Conservation (phyloP, 352 stramenopile species). For the Phytopythium oedochilum region DNA sequence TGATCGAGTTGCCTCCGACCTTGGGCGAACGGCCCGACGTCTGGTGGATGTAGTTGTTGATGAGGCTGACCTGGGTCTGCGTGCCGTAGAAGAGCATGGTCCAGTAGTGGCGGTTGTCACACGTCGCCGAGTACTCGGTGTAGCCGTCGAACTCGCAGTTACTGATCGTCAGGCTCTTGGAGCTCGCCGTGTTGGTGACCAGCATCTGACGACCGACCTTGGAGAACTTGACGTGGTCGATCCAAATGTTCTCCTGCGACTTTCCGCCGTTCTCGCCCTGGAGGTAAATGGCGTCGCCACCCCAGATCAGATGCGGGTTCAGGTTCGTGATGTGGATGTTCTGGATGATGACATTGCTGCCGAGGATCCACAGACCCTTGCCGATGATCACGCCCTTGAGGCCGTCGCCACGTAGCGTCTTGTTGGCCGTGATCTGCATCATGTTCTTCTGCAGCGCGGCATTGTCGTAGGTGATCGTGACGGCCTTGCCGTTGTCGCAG, state of each 20-base stretch:
- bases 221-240: conserved; percentile 33
- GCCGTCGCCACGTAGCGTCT: conserved; percentile 11
- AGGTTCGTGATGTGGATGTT: conserved; percentile 36
- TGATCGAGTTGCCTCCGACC: conserved; percentile 16
- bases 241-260: conserved; percentile 22
- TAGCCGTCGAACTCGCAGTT: conserved; percentile 45
- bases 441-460: conserved; percentile 7
- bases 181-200: conserved; percentile 22
- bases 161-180: conserved; percentile 37
- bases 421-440: conserved; percentile 17
- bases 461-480: conserved; percentile 39
- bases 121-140: conserved; percentile 32
- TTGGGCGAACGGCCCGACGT: conserved; percentile 28
- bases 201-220: conserved; percentile 32
- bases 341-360: conserved; percentile 30
- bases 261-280: conserved; percentile 14
- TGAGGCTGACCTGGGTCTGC: conserved; percentile 23
- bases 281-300: conserved; percentile 28
- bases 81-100: conserved; percentile 36
- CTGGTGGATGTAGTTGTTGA: conserved; percentile 31
- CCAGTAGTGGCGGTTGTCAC: conserved; percentile 44
- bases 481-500: conserved; percentile 21
- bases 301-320: conserved; percentile 34
- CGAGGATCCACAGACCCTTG: conserved; percentile 12
- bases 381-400: conserved; percentile 10